phyloP scores from a whole-genome alignment of 257 asterid species.

The Gentiana dahurica region DNA sequence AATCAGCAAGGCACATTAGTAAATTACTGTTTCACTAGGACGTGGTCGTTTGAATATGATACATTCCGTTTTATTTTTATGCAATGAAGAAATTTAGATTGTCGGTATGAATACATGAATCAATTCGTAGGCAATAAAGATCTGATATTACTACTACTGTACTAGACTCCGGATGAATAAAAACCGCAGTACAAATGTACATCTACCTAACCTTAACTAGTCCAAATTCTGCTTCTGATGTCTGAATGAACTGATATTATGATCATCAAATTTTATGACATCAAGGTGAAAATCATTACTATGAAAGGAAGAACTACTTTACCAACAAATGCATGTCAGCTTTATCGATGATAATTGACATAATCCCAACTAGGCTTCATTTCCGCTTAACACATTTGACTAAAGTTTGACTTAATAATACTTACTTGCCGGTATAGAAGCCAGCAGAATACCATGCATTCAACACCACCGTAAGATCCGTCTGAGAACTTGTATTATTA shows the following conservation, averaged over 20 bases:
- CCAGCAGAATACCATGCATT: slow-evolving; percentile 83
- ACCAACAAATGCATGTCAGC: not conserved
- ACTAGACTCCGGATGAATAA: no score
- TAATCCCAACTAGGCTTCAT: not conserved
- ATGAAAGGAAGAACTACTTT: not conserved
- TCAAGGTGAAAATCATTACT: not conserved
- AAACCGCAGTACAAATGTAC: no score
- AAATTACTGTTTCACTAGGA: no score
- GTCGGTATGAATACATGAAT: no score
- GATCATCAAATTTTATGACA: not conserved
- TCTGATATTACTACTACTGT: no score
- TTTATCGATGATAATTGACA: not conserved
- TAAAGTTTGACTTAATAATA: not conserved
- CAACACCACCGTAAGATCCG: slow-evolving; percentile 52
- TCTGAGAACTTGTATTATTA: slow-evolving; percentile 25
- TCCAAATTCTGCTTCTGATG: no score
- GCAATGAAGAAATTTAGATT: no score
- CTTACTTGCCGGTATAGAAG: slow-evolving; percentile 80
- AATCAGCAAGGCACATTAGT: no score
- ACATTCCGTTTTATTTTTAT: no score
- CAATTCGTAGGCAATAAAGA: no score
- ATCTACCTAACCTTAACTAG: no score
- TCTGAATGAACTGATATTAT: not conserved
- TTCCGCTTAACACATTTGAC: not conserved
- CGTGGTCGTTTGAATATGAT: no score